phyloP scores from a whole-genome alignment of 2,329 filamentous ascomycete species.

The Ophiobolus disseminans region DNA sequence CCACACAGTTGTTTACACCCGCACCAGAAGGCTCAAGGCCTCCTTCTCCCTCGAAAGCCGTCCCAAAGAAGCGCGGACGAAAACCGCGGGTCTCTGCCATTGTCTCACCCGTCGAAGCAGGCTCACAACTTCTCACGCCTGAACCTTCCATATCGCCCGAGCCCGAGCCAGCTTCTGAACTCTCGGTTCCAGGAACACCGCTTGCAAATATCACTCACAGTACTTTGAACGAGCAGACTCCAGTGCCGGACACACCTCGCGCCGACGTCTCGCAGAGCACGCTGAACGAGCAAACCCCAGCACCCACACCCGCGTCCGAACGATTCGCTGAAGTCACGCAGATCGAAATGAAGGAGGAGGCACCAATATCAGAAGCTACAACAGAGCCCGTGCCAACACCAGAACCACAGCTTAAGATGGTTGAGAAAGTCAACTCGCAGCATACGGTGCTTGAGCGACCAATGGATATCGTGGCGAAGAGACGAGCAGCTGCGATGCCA shows the following conservation, averaged over 20 bases:
- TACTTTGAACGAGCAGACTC: conserved; percentile 65
- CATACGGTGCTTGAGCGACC: conserved; percentile 83
- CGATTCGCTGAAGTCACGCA: conserved; percentile 75
- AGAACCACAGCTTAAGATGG: conserved; percentile 47
- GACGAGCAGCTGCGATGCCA: conserved; percentile 69
- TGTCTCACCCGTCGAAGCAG: conserved; percentile 46
- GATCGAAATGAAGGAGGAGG: conserved; percentile 66
- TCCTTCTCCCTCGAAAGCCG: conserved; percentile 25
- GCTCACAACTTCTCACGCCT: conserved; percentile 55
- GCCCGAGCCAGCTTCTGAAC: conserved; percentile 63
- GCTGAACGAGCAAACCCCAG: conserved; percentile 62
- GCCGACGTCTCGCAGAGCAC: conserved; percentile 74
- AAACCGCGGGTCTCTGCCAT: conserved; percentile 53
- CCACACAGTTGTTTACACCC: conserved; percentile 66
- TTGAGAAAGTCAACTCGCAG: conserved; percentile 77
- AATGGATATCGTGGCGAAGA: conserved; percentile 92
- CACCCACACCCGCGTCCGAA: conserved; percentile 4
- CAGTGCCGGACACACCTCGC: conserved; percentile 47
- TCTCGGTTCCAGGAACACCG: conserved; percentile 55
- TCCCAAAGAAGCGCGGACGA: conserved; percentile 67
- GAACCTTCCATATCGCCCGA: conserved; percentile 65
- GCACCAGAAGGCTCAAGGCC: conserved; percentile 60
- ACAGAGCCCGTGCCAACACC: conserved; percentile 46
- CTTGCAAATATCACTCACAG: conserved; percentile 76
- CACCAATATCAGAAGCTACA: conserved; percentile 23